Conservation (phyloP, 768 basidiomycete genomes). For the Pisolithus marmoratus region DNA sequence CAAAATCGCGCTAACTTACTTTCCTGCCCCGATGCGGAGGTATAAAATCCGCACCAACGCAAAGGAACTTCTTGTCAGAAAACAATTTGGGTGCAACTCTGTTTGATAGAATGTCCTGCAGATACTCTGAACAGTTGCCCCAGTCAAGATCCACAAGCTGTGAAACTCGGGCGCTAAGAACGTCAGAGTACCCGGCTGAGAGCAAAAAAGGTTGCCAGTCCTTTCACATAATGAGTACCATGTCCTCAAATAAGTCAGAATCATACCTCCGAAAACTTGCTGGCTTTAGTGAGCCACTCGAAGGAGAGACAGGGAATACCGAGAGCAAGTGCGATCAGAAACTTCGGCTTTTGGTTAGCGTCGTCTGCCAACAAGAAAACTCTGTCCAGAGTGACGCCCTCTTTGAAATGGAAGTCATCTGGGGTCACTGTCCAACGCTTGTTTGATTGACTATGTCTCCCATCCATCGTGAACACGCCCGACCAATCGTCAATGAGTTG, state of each 20-base stretch:
- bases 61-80: constrained; percentile 48
- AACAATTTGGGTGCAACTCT: constrained; percentile 55
- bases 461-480: constrained; percentile 50
- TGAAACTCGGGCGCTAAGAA: constrained; percentile 36
- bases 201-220: constrained; percentile 64
- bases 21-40: constrained; percentile 28
- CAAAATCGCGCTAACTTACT: constrained; percentile 6
- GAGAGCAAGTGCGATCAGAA: constrained; percentile 72
- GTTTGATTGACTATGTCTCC: constrained; percentile 35
- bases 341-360: constrained; percentile 69
- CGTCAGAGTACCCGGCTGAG: constrained; percentile 42
- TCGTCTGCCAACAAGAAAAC: constrained; percentile 68
- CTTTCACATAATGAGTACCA: constrained; percentile 16
- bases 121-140: constrained; percentile 44
- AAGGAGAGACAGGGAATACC: constrained; percentile 77
- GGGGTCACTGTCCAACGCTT: constrained; percentile 51
- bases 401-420: constrained; percentile 40
- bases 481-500: constrained; percentile 59
- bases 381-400: constrained; percentile 34
- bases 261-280: constrained; percentile 30
- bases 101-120: constrained; percentile 56
- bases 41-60: constrained; percentile 52
- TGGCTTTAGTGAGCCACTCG: constrained; percentile 37
- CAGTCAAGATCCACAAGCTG: constrained; percentile 46
- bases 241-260: constrained; percentile 2